Conservation (phyloP, 306 rosid genomes). For the Malus asiatica region DNA sequence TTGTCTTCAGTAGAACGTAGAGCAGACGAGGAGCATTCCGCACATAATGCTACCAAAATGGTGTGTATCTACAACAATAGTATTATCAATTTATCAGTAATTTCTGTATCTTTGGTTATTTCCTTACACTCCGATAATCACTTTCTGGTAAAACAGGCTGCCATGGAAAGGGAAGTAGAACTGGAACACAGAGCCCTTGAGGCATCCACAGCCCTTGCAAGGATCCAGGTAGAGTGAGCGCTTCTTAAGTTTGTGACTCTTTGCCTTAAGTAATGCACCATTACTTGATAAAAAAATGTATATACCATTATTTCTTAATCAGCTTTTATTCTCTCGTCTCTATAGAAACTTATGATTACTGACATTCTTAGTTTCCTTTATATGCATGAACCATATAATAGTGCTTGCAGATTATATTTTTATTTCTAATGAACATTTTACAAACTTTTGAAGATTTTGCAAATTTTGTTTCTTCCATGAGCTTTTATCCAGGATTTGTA, state of each 20-base stretch:
- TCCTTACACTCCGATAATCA: conserved; percentile 15
- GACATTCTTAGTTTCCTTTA: background rate
- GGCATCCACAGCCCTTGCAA: conserved; percentile 86
- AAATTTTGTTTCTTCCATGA: background rate
- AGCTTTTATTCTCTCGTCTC: background rate
- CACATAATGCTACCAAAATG: conserved; percentile 90
- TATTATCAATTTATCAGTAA: conserved; percentile 2
- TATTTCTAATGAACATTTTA: background rate
- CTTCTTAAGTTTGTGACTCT: conserved; percentile 4
- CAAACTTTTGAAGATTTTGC: background rate
- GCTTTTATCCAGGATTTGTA: background rate
- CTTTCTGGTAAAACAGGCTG: conserved; percentile 56
- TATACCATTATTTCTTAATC: background rate
- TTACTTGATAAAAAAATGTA: background rate
- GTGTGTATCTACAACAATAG: conserved; percentile 28
- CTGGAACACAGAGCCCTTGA: conserved; percentile 95
- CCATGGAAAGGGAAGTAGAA: conserved; percentile 97
- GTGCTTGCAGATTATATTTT: background rate
- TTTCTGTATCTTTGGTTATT: conserved; percentile 5
- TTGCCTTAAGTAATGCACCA: background rate
- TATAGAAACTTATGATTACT: background rate
- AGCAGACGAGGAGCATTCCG: conserved; percentile 94
- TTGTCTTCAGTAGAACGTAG: conserved; percentile 87
- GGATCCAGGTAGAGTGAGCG: conserved; percentile 79
- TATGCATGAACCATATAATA: background rate